These are phyloP conservation scores for Novakomyces olei DNA, from an alignment of 805 yeast genomes.

Conservation along the genomic window DNA sequence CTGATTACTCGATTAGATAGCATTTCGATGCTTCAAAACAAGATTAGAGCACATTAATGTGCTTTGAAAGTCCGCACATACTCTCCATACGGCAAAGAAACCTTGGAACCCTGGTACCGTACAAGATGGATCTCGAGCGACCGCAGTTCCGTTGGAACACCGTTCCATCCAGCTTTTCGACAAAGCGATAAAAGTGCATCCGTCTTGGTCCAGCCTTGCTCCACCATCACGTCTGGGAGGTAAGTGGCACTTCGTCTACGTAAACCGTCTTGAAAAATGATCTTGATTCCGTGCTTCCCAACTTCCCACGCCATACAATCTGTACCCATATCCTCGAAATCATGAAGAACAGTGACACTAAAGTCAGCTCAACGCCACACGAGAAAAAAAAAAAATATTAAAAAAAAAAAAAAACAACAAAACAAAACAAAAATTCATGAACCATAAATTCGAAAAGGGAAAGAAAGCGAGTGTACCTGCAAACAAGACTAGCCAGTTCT, in stretches of 20 bases:
- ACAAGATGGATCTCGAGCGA: conserved; percentile 22
- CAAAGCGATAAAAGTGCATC: conserved; percentile 53
- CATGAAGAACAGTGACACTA: conserved; percentile 39
- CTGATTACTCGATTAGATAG: too few relatives aligned
- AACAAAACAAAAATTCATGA: background rate
- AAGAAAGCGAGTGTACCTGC: conserved; percentile 19
- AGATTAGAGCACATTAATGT: too few relatives aligned
- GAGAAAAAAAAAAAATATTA: background rate
- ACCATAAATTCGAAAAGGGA: background rate
- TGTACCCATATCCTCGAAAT: conserved; percentile 30
- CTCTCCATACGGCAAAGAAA: too few relatives aligned
- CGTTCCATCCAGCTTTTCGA: conserved; percentile 39
- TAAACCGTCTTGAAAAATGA: conserved; percentile 25
- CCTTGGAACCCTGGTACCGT: conserved; percentile 35
- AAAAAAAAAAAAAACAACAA: too few relatives aligned
- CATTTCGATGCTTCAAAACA: too few relatives aligned
- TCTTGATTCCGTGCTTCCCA: conserved; percentile 63
- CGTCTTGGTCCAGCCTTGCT: conserved; percentile 57
- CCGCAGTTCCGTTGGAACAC: conserved; percentile 16
- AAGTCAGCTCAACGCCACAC: conserved; percentile 2
- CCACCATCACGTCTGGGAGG: conserved; percentile 72
- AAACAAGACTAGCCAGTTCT: conserved; percentile 33
- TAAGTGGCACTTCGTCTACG: conserved; percentile 42
- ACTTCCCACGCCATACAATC: conserved; percentile 53
- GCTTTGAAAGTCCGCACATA: too few relatives aligned